A percentile compares a stretch with the other conserved stretches of the same genome.
These are phyloP conservation scores for Trichosanthes truncata DNA, from an alignment of 306 rosid genomes.

Conservation along the genomic window DNA sequence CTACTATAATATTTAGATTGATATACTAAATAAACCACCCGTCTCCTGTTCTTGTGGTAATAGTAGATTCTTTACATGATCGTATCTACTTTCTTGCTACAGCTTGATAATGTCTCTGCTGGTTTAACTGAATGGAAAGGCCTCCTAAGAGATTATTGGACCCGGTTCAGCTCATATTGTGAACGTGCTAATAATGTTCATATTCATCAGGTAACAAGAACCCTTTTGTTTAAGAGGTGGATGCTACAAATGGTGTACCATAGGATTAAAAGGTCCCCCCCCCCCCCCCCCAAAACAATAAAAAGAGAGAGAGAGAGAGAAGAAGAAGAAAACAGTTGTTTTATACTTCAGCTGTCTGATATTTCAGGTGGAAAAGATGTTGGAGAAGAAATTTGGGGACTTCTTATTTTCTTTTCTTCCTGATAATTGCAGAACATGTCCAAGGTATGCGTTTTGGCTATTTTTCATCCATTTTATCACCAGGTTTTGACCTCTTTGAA, in stretches of 20 bases:
- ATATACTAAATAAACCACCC: neutral
- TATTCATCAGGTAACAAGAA: conserved; percentile 59
- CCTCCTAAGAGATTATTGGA: conserved; percentile 92
- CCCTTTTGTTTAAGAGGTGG: neutral
- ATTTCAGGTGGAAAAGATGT: conserved; percentile 90
- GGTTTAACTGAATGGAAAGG: conserved; percentile 98
- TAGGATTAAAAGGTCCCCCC: neutral
- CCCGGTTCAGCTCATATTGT: conserved; percentile 79
- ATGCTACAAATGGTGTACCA: neutral
- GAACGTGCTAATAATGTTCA: conserved; percentile 55
- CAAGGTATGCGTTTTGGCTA: conserved; percentile 43
- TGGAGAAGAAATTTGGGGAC: conserved; percentile 75
- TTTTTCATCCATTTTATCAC: neutral
- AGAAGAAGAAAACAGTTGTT: neutral
- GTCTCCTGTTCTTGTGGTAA: neutral
- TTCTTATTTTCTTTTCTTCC: conserved; percentile 64
- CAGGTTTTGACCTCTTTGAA: neutral
- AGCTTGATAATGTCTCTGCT: conserved; percentile 98
- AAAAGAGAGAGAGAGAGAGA: neutral
- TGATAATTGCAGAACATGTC: conserved; percentile 57
- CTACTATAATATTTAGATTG: neutral
- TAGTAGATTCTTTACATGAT: neutral
- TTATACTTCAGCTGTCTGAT: neutral
- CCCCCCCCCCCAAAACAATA: neutral
- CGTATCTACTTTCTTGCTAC: conserved; percentile 17